Evolutionary conservation across 768 basidiomycete genomes (phyloP).

Genomic region (Tulasnella sp.): DNA sequence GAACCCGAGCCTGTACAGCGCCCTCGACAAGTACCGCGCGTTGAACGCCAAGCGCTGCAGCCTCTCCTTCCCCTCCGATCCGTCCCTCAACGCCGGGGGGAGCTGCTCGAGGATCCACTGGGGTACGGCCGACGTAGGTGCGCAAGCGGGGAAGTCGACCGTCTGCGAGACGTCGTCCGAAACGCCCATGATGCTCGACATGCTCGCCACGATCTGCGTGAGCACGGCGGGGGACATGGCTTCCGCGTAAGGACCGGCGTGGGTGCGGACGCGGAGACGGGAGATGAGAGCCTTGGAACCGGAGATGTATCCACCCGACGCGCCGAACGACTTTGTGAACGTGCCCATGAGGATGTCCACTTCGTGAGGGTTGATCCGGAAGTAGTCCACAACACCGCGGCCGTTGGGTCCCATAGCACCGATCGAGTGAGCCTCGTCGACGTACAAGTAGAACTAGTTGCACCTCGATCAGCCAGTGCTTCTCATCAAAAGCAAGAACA

Average conservation of each 20-base stretch:
- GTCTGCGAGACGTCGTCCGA: slow-evolving; percentile 20
- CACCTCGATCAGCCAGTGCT: not conserved
- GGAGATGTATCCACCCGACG: slow-evolving; percentile 89
- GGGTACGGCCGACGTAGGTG: slow-evolving; percentile 52
- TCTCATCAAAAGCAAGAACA: not conserved
- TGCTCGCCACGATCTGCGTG: slow-evolving; percentile 81
- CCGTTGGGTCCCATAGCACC: slow-evolving; percentile 92
- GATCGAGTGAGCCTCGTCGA: slow-evolving; percentile 97
- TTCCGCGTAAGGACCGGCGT: slow-evolving; percentile 81
- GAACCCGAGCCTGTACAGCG: slow-evolving; percentile 84
- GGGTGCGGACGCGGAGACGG: slow-evolving; percentile 65
- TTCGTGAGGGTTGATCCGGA: slow-evolving; percentile 62
- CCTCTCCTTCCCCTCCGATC: slow-evolving; percentile 70
- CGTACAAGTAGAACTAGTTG: slow-evolving; percentile 79
- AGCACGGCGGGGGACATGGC: slow-evolving; percentile 83
- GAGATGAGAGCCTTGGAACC: slow-evolving; percentile 74
- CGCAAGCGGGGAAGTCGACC: slow-evolving; percentile 34
- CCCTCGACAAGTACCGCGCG: slow-evolving; percentile 79
- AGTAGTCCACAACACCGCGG: slow-evolving; percentile 93
- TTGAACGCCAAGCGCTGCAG: slow-evolving; percentile 91
- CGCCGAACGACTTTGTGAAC: slow-evolving; percentile 91
- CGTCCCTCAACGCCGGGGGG: slow-evolving; percentile 60
- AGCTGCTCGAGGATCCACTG: slow-evolving; percentile 55
- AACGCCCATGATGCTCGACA: slow-evolving; percentile 93
- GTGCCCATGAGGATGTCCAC: slow-evolving; percentile 98